Base-by-base conservation (phyloP, 805 yeast species). In the Lachancea cidri region DNA sequence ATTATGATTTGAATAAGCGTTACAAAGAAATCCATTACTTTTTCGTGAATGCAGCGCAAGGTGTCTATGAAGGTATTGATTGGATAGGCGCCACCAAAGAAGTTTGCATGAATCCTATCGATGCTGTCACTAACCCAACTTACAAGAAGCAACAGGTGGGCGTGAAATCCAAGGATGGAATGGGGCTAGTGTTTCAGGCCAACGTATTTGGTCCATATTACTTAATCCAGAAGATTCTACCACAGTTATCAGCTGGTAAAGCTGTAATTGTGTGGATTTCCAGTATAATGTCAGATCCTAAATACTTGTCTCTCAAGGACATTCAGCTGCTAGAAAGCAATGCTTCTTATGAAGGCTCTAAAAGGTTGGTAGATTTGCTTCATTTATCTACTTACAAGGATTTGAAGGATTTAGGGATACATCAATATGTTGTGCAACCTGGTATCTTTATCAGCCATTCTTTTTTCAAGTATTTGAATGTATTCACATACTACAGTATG, bases 141-240 rank as follows among this genome's bases (percentile, higher is more conserved):
- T 89, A 85, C 65, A 88, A 91, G 63, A 73, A 83, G 29, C 98
- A 93, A 68, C 71, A 74, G 43, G 72, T 77, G 14, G 96, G 97
- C 3, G 80, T 81, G 18, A 78, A 74, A 54, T 77, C 95, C 1
- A 60, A 55, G 15, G 98, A 93, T 62, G 88, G 77, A 0, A 52
- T 91, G 70, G 97, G 98, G 1, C 66, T 84, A 22, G 87, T 88
- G 3, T 93, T 91, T 67, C 95, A 93, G 64, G 94, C 93, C 4
- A 93, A 93, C 58, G 96, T 91, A n/a, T 86, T 93, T 65, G 96
- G 95, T 0, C 98, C 98, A 2, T 89, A 85, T 66, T 93, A 81
- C 61, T 66, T 93, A 39, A 71, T 89, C 40, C 85, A 83, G 50
- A 79, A 76, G 47, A 64, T 91, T 16, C 60, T 70, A 30, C 77